Percentiles rank a stretch among this genome's conserved stretches.
These are phyloP conservation scores for Beauveria brongniartii DNA, from an alignment of 2,329 filamentous ascomycete genomes.

Conservation along the genomic window DNA sequence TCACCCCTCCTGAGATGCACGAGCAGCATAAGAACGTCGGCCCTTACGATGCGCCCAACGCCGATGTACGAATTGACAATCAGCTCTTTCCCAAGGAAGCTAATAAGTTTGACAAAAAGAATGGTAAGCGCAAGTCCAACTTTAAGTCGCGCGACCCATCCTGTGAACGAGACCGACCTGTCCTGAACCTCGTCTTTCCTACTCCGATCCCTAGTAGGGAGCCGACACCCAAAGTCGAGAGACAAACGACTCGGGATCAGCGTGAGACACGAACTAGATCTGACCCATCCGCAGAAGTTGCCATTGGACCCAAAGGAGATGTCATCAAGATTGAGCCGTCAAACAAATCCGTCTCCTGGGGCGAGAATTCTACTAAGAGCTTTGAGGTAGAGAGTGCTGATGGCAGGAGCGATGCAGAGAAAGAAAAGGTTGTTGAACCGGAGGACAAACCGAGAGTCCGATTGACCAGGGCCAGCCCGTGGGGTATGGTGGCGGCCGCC, in stretches of 20 bases:
- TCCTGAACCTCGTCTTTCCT: conserved; percentile 53
- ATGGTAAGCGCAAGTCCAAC: conserved; percentile 18
- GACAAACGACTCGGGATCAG: conserved; percentile 11
- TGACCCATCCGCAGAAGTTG: conserved; percentile 25
- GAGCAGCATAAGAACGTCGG: conserved; percentile 31
- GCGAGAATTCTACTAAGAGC: conserved; percentile 55
- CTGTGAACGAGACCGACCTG: conserved; percentile 46
- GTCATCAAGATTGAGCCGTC: conserved; percentile 31
- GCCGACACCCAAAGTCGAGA: conserved; percentile 11
- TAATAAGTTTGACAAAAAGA: conserved; percentile 24
- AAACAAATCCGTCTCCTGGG: conserved; percentile 56
- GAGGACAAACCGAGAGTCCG: conserved; percentile 27
- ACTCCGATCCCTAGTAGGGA: conserved; percentile 40
- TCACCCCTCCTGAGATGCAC: conserved; percentile 42
- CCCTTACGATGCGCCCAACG: conserved; percentile 50
- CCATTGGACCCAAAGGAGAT: conserved; percentile 34
- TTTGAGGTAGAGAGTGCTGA: conserved; percentile 55
- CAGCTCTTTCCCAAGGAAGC: conserved; percentile 46
- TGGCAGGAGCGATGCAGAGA: conserved; percentile 25
- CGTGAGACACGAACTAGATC: conserved; percentile 14
- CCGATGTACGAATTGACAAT: conserved; percentile 56
- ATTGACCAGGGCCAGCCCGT: conserved; percentile 35
- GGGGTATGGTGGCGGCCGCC: conserved; percentile 46
- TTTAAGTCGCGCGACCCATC: conserved; percentile 44
- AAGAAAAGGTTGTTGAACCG: conserved; percentile 19